These are phyloP conservation scores for Fraxinus excelsior DNA, from an alignment of 257 asterid species.

Conservation along the genomic window DNA sequence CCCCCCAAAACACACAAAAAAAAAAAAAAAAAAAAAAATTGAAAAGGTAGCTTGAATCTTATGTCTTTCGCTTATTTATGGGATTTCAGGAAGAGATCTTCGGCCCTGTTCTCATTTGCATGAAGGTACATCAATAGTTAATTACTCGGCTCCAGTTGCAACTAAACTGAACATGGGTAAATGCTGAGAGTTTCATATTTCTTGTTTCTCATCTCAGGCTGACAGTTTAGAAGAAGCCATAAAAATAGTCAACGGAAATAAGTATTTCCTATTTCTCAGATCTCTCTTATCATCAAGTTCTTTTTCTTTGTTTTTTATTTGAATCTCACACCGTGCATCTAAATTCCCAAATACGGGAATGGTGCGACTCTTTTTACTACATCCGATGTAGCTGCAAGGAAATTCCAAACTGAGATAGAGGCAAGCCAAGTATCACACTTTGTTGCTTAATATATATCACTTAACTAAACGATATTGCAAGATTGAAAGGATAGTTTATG, in stretches of 20 bases:
- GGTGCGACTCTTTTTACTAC: conserved; percentile 96
- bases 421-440: conserved; percentile 79
- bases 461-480: not conserved
- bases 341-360: conserved; percentile 68
- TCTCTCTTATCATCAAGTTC: conserved; percentile 10
- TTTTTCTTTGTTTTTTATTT: not conserved
- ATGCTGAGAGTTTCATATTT: conserved; percentile 18
- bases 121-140: conserved; percentile 61
- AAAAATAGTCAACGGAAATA: conserved; percentile 69
- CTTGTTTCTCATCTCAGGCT: conserved; percentile 56
- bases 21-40: no score
- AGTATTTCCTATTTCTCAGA: conserved; percentile 43
- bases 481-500: not conserved
- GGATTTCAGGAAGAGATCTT: conserved; percentile 85
- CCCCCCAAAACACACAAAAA: no score
- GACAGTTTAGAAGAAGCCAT: conserved; percentile 95
- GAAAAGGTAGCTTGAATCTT: conserved; percentile 1
- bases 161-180: conserved; percentile 1
- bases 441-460: conserved; percentile 9
- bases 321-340: not conserved
- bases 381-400: conserved; percentile 88
- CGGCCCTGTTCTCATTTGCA: conserved; percentile 95
- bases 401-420: conserved; percentile 89
- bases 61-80: conserved; percentile 10
- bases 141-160: not conserved